Evolutionary conservation across 1,284 basidiomycete genomes (phyloP), one percentile per base, ranked within the genome.

Genomic region (Papiliotrema flavescens): DNA sequence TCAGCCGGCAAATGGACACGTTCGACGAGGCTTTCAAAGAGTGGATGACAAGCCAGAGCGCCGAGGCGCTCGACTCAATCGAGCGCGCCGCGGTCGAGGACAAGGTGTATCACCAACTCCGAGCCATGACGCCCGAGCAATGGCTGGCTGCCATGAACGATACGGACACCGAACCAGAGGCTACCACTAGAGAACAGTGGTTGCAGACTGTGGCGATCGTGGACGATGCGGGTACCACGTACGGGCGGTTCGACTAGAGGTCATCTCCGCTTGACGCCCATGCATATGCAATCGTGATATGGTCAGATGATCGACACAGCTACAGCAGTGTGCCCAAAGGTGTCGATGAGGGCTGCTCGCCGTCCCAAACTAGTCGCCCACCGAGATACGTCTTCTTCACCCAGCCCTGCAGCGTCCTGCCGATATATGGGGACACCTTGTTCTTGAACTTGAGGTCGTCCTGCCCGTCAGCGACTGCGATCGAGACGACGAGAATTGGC

Each of bases 381-480:
- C 90, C 82, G 20, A 96, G 75, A 70, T 83, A 90, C 0, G 90
- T 91, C 73, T 85, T 79, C 59, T 84, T 79, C 23, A 93, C 88
- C 32, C 78, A 77, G 0, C 92, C 92, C n/a, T 65, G 76, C 44
- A 95, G 79, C 22, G 68, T 80, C 67, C 83, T 77, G 5, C 90
- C 90, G 61, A 88, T 82, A 69, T 94, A 97, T 3, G 93, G 89
- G 17, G 89, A 89, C 15, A 94, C 70, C 74, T 93, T 94, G 79
- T 96, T 95, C 79, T 90, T 94, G 81, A 94, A 96, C 57, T 85
- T 81, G 17, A 96, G 78, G 19, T 76, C 71, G 28, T 86, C 84
- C 67, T 84, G 44, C 13, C 88, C 23, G 34, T 52, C 35, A 52
- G 51, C 24, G 20, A 20, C n/a, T 3, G 42, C 5, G 23, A 7